Evolutionary conservation across 768 basidiomycete species (phyloP).

Genomic region (Termitomyces sp.): DNA sequence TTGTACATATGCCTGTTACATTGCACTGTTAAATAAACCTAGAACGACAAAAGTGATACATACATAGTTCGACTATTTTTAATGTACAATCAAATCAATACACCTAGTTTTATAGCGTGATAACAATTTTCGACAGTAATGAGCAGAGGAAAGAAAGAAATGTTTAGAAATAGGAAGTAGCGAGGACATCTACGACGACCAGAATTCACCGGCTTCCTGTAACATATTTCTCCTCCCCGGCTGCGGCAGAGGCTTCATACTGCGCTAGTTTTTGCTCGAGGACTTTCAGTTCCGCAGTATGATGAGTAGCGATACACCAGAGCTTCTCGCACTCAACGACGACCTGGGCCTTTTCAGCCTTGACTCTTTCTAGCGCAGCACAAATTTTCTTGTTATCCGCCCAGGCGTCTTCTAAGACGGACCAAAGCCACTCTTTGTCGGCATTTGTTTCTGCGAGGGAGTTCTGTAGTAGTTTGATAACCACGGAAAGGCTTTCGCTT

Average conservation of each 20-base stretch:
- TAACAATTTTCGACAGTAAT: not conserved
- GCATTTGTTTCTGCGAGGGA: not conserved
- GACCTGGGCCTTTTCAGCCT: not conserved
- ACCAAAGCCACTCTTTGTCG: not conserved
- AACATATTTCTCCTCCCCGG: not conserved
- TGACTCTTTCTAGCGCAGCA: not conserved
- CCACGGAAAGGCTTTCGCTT: not conserved
- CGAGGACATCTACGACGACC: not conserved
- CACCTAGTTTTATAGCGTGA: not conserved
- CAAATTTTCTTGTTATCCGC: not conserved
- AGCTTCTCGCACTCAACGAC: not conserved
- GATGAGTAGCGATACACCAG: not conserved
- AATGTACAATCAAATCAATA: not conserved
- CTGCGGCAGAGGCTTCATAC: not conserved
- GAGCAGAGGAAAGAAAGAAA: not conserved
- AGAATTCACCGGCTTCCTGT: not conserved
- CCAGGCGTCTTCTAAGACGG: not conserved
- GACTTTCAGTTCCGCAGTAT: not conserved
- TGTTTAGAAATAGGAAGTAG: not conserved
- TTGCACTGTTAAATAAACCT: not conserved
- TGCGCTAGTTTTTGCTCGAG: not conserved
- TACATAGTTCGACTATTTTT: not conserved
- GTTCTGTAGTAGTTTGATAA: not conserved
- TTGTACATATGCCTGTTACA: not conserved
- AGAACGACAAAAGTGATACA: not conserved